Evolutionary conservation across 164 flowering plant genomes (phyloP).

Genomic region (Chimonanthus praecox): DNA sequence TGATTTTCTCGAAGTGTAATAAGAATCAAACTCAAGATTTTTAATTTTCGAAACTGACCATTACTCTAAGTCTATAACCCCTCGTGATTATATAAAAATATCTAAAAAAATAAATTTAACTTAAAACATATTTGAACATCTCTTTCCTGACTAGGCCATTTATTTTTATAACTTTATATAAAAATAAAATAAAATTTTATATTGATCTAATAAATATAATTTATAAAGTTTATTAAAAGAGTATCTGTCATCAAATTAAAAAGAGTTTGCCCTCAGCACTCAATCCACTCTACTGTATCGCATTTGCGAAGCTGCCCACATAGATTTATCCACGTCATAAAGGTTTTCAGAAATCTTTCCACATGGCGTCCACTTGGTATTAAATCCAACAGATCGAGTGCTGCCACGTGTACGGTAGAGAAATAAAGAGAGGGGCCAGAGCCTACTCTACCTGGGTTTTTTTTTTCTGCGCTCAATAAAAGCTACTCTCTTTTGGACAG

Average conservation of each 20-base stretch:
- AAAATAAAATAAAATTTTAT: not conserved
- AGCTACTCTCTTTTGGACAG: not conserved
- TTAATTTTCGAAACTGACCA: no score
- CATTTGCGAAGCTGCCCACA: not conserved
- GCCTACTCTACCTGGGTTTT: conserved; percentile 7
- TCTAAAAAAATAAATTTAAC: not conserved
- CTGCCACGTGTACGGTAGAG: conserved; percentile 16
- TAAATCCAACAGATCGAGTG: not conserved
- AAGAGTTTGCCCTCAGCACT: not conserved
- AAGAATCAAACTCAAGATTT: no score
- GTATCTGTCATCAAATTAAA: not conserved
- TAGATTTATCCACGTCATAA: conserved; percentile 9
- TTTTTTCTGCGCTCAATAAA: conserved; percentile 6
- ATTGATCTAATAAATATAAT: not conserved
- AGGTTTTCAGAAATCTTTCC: not conserved
- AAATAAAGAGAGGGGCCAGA: not conserved
- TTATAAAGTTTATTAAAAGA: not conserved
- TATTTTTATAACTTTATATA: no score
- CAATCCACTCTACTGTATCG: no score
- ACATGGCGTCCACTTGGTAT: conserved; percentile 16
- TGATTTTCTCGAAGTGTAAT: no score
- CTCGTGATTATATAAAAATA: not conserved
- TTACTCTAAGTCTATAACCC: no score
- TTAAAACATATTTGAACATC: not conserved
- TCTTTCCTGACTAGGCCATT: not conserved